Conservation (phyloP, 2,329 filamentous ascomycete genomes). For the Trichoderma guizhouense region DNA sequence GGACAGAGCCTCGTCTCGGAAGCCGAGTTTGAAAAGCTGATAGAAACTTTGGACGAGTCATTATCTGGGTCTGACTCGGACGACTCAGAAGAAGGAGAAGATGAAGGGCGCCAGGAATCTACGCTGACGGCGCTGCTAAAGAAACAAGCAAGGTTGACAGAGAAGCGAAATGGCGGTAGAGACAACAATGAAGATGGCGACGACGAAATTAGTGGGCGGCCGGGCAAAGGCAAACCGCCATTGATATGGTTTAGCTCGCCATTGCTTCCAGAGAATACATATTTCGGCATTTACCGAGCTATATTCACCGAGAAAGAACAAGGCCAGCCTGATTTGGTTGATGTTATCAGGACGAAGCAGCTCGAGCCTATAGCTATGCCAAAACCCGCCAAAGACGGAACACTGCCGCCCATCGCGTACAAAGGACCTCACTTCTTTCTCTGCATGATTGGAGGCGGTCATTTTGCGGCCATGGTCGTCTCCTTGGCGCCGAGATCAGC, state of each 20-base stretch:
- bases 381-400: slow-evolving; percentile 56
- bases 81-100: slow-evolving; percentile 65
- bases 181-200: slow-evolving; percentile 51
- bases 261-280: slow-evolving; percentile 70
- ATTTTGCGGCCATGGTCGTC: slow-evolving; percentile 96
- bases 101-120: slow-evolving; percentile 58
- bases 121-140: slow-evolving; percentile 74
- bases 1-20: slow-evolving; percentile 71
- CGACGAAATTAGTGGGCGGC: slow-evolving; percentile 43
- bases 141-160: slow-evolving; percentile 73
- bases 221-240: slow-evolving; percentile 64
- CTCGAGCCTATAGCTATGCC: slow-evolving; percentile 58
- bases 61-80: slow-evolving; percentile 82
- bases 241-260: slow-evolving; percentile 83
- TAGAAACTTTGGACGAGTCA: slow-evolving; percentile 85
- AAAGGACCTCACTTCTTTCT: slow-evolving; percentile 85
- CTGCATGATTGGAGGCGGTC: slow-evolving; percentile 97
- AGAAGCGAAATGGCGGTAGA: slow-evolving; percentile 40
- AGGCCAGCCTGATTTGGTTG: slow-evolving; percentile 57
- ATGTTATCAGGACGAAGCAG: slow-evolving; percentile 73
- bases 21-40: slow-evolving; percentile 77
- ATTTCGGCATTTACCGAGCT: slow-evolving; percentile 80
- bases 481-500: slow-evolving; percentile 76
- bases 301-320: slow-evolving; percentile 73
- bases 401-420: slow-evolving; percentile 52